Percentiles rank a stretch among this genome's conserved stretches.
Evolutionary conservation across 2,329 filamentous ascomycete genomes (phyloP).

Genomic region (Fusarium graminum): DNA sequence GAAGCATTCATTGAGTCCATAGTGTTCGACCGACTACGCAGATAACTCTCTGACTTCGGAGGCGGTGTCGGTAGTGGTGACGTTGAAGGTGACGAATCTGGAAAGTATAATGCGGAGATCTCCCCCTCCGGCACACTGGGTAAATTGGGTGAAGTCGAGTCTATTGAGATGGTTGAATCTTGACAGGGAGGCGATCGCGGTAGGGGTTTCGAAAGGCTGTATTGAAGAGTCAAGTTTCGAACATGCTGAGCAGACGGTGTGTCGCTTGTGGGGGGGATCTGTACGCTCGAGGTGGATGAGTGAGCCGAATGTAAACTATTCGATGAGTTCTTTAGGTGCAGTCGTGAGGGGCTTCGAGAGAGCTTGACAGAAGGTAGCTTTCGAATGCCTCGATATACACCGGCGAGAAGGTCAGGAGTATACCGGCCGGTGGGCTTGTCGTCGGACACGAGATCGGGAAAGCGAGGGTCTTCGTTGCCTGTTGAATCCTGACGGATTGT

Average conservation of each 20-base stretch:
- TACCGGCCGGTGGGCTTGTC: constrained; percentile 53
- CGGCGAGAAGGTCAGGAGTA: constrained; percentile 63
- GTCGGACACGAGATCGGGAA: constrained; percentile 62
- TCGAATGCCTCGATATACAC: constrained; percentile 65
- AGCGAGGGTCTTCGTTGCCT: constrained; percentile 53
- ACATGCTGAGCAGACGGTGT: constrained; percentile 60
- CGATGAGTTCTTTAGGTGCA: constrained; percentile 53
- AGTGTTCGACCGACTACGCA: constrained; percentile 60
- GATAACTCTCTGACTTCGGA: constrained; percentile 55
- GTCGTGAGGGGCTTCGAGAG: constrained; percentile 60
- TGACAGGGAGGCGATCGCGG: constrained; percentile 62
- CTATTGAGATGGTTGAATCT: constrained; percentile 49
- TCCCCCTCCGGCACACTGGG: constrained; percentile 52
- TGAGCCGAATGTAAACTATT: constrained; percentile 35
- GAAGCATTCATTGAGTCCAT: constrained; percentile 62
- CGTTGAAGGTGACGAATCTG: constrained; percentile 26
- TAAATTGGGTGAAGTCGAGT: constrained; percentile 50
- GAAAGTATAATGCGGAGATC: constrained; percentile 47
- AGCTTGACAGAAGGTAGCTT: constrained; percentile 61
- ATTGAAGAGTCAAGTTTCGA: constrained; percentile 66
- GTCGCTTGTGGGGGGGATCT: constrained; percentile 34
- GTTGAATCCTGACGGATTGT: constrained; percentile 51
- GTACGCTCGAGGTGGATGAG: constrained; percentile 36
- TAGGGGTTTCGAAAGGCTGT: constrained; percentile 70
- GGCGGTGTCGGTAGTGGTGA: constrained; percentile 26